These are phyloP conservation scores for Wickerhamiella slavikovae DNA, from an alignment of 805 yeast genomes.

Conservation along the genomic window DNA sequence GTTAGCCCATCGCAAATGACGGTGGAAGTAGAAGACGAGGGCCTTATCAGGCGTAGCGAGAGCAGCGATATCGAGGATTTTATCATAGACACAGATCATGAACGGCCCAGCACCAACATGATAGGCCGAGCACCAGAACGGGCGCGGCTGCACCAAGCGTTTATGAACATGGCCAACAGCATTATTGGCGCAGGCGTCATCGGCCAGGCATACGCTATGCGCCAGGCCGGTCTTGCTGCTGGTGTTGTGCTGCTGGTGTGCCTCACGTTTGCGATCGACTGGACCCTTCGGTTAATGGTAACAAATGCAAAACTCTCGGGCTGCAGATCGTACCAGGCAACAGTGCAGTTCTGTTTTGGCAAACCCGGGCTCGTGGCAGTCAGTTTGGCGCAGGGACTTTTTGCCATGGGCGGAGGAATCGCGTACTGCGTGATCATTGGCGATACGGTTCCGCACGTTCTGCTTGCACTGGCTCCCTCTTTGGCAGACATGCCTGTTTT, in stretches of 20 bases:
- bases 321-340: conserved; percentile 62
- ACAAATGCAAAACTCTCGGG: conserved; percentile 64
- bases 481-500: conserved; percentile 20
- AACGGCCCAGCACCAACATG: too few species aligned
- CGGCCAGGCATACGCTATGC: conserved; percentile 79
- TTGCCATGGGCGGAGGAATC: conserved; percentile 87
- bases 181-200: conserved; percentile 92
- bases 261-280: conserved; percentile 58
- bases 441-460: conserved; percentile 82
- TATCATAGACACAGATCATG: too few species aligned
- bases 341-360: conserved; percentile 67
- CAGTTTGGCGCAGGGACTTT: conserved; percentile 58
- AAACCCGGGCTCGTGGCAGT: conserved; percentile 44
- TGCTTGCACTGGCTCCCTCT: conserved; percentile 40
- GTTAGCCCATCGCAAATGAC: too few species aligned
- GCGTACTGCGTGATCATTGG: conserved; percentile 92
- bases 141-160: conserved; percentile 62
- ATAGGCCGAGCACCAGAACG: too few species aligned
- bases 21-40: too few species aligned
- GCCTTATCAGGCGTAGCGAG: too few species aligned
- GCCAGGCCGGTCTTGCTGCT: conserved; percentile 58
- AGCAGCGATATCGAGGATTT: too few species aligned
- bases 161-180: conserved; percentile 92
- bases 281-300: conserved; percentile 65
- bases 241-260: conserved; percentile 41